Evolutionary conservation across 345 rosid species (phyloP).

Genomic region (Brassica cretica): DNA sequence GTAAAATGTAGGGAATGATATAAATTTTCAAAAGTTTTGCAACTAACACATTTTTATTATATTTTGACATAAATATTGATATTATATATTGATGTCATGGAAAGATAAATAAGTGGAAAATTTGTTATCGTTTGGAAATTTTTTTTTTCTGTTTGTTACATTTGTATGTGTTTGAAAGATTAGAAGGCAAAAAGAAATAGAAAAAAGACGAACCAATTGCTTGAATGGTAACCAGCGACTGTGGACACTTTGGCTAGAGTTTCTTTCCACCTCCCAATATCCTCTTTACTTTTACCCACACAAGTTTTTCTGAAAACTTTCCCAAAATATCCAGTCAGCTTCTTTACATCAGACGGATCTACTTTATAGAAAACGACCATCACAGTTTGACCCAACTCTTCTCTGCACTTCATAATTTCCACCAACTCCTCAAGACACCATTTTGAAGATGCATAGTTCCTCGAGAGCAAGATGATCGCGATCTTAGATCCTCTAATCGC

Average conservation of each 20-base stretch:
- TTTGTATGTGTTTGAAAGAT: too few relatives aligned
- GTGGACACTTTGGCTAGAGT: neutral
- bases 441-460: neutral
- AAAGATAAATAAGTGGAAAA: too few relatives aligned
- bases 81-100: too few relatives aligned
- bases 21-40: too few relatives aligned
- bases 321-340: neutral
- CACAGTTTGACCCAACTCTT: neutral
- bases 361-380: conserved; percentile 3
- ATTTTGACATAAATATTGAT: too few relatives aligned
- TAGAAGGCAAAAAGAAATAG: neutral
- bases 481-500: conserved; percentile 24
- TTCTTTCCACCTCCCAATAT: neutral
- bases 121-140: too few relatives aligned
- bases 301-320: neutral
- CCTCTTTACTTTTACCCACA: neutral
- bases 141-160: too few relatives aligned
- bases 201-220: neutral
- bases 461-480: conserved; percentile 1
- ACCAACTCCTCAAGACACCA: conserved; percentile 15
- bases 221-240: conserved; percentile 4
- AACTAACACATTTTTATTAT: too few relatives aligned
- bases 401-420: neutral
- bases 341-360: conserved; percentile 1
- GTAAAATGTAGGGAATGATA: too few relatives aligned